These are phyloP conservation scores for Dicorynia guianensis DNA, from an alignment of 306 rosid species.

Conservation along the genomic window DNA sequence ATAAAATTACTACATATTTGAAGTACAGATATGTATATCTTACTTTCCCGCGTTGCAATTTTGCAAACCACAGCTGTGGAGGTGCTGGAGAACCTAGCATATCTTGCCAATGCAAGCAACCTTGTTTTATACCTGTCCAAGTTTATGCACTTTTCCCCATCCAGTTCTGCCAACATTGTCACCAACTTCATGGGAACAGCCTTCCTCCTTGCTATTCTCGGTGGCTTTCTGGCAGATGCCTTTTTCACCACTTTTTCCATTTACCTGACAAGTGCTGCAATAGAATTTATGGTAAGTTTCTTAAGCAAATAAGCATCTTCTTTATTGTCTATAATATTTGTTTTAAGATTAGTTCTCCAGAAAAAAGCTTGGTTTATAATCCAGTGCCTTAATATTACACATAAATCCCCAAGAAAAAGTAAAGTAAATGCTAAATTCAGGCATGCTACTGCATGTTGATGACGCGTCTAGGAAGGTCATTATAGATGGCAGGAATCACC, in stretches of 20 bases:
- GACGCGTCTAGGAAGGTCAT: conserved; percentile 30
- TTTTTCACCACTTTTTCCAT: conserved; percentile 68
- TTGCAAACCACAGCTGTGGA: conserved; percentile 61
- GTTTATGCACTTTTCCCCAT: conserved; percentile 75
- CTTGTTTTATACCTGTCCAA: conserved; percentile 71
- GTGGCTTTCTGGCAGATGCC: conserved; percentile 86
- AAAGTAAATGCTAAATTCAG: not conserved
- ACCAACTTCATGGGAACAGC: conserved; percentile 90
- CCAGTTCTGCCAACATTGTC: conserved; percentile 69
- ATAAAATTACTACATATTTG: not conserved
- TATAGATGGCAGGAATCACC: conserved; percentile 2
- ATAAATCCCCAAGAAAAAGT: not conserved
- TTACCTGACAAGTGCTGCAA: conserved; percentile 66
- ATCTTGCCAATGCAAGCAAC: conserved; percentile 83
- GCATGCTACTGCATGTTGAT: not conserved
- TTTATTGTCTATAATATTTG: not conserved
- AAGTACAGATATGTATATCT: conserved; percentile 11
- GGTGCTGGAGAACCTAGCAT: conserved; percentile 83
- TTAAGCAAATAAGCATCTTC: not conserved
- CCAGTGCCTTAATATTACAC: conserved; percentile 19
- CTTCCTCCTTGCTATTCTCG: conserved; percentile 84
- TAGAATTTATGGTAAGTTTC: conserved; percentile 69
- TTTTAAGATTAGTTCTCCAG: conserved; percentile 19
- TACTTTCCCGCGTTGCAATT: conserved; percentile 24
- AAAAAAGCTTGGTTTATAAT: conserved; percentile 31